Conservation (phyloP, 2,329 filamentous ascomycete species). For the Xylariaceae sp. region DNA sequence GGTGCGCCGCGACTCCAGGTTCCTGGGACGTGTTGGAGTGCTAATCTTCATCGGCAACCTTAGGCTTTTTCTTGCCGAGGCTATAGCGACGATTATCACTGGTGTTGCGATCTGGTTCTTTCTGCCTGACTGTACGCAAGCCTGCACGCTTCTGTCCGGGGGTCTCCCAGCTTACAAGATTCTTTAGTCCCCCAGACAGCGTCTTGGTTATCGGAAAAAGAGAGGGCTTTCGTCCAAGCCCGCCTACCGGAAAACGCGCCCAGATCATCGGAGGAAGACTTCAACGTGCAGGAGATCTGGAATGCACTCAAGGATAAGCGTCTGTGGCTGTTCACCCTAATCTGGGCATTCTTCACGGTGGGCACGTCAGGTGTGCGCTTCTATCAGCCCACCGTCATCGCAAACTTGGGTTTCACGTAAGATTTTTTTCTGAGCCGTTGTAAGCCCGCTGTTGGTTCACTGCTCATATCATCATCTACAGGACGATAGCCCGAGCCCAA, state of each 20-base stretch:
- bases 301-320: constrained; percentile 35
- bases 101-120: constrained; percentile 46
- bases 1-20: constrained; percentile 14
- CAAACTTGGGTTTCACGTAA: constrained; percentile 38
- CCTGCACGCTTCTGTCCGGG: not conserved
- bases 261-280: constrained; percentile 35
- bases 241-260: constrained; percentile 38
- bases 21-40: not conserved
- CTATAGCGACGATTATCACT: constrained; percentile 40
- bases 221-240: constrained; percentile 40
- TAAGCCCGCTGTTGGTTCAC: too few relatives aligned
- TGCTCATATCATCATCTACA: too few relatives aligned
- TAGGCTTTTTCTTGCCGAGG: constrained; percentile 40
- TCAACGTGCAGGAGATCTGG: constrained; percentile 35
- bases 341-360: constrained; percentile 43
- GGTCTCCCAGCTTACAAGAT: not conserved
- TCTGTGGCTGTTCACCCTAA: constrained; percentile 40
- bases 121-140: constrained; percentile 45
- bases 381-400: constrained; percentile 37
- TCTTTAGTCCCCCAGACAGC: constrained; percentile 26
- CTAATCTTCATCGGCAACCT: constrained; percentile 1
- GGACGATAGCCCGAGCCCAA: constrained; percentile 40
- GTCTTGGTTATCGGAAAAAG: constrained; percentile 31
- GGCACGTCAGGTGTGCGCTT: constrained; percentile 40
- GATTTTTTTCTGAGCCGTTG: constrained; percentile 8